Conservation (phyloP, 2,329 filamentous ascomycete species). For the Hypomyces rosellus region DNA sequence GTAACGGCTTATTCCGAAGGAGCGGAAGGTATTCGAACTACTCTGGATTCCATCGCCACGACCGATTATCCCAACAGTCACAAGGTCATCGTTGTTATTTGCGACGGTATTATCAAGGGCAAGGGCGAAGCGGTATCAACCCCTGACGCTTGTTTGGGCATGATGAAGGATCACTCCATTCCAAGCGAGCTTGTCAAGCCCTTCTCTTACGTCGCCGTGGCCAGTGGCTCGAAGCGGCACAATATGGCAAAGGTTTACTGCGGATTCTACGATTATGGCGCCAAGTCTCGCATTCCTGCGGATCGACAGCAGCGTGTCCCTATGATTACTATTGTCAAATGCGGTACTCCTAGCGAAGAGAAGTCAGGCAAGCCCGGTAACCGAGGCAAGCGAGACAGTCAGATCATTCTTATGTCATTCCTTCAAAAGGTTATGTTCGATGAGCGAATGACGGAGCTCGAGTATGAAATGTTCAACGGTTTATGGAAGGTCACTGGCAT, state of each 20-base stretch:
- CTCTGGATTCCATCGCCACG: slow-evolving; percentile 90
- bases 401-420: slow-evolving; percentile 99
- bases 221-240: slow-evolving; percentile 92
- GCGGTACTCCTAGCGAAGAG: slow-evolving; percentile 83
- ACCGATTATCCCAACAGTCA: slow-evolving; percentile 99
- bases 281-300: slow-evolving; percentile 66
- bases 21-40: slow-evolving; percentile 84
- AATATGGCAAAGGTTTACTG: slow-evolving; percentile 99
- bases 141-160: slow-evolving; percentile 80
- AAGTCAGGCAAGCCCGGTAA: slow-evolving; percentile 85
- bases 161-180: slow-evolving; percentile 89
- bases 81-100: slow-evolving; percentile 93
- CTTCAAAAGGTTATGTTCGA: slow-evolving; percentile 99
- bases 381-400: slow-evolving; percentile 96
- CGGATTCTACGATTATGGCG: slow-evolving; percentile 95
- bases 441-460: slow-evolving; percentile 97
- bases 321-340: slow-evolving; percentile 96
- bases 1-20: slow-evolving; percentile 98
- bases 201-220: slow-evolving; percentile 94
- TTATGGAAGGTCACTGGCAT: slow-evolving; percentile 98
- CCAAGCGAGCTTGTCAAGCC: slow-evolving; percentile 75
- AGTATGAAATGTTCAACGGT: slow-evolving; percentile 99
- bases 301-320: slow-evolving; percentile 95
- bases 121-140: slow-evolving; percentile 82
- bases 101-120: slow-evolving; percentile 96